These are phyloP conservation scores for Calonectria pteridis DNA, from an alignment of 2,329 filamentous ascomycete species.

Conservation along the genomic window DNA sequence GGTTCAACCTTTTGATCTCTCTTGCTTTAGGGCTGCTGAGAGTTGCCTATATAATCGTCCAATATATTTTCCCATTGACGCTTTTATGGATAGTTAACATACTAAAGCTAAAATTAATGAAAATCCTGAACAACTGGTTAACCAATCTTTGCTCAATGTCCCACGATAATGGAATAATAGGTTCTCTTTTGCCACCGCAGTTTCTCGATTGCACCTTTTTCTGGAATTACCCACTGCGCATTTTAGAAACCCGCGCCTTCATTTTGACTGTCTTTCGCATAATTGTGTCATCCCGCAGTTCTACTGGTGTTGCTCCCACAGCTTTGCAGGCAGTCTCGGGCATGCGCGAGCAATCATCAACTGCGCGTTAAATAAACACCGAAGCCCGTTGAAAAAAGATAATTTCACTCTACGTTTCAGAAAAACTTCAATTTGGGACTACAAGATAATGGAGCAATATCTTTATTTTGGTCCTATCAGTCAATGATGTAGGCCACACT, in stretches of 20 bases:
- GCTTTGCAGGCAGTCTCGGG: not conserved
- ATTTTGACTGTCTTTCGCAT: not conserved
- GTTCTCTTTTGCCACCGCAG: not conserved
- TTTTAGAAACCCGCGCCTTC: not conserved
- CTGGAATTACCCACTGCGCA: no score
- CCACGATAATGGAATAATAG: not conserved
- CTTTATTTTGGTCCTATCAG: not conserved
- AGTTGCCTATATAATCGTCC: not conserved
- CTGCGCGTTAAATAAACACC: not conserved
- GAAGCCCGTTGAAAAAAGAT: not conserved
- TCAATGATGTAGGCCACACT: not conserved
- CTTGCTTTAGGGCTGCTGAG: not conserved
- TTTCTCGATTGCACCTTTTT: not conserved
- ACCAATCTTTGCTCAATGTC: not conserved
- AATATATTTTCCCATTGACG: not conserved
- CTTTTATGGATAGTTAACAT: not conserved
- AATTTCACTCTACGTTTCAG: not conserved
- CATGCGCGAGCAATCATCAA: not conserved
- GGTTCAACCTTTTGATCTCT: no score
- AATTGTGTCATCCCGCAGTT: fast-evolving
- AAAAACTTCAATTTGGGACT: not conserved
- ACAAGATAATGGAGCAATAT: not conserved
- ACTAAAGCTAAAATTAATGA: no score
- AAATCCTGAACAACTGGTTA: not conserved
- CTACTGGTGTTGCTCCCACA: not conserved